phyloP scores from a whole-genome alignment of 768 basidiomycete species.

The Sporobolomyces phaffii region DNA sequence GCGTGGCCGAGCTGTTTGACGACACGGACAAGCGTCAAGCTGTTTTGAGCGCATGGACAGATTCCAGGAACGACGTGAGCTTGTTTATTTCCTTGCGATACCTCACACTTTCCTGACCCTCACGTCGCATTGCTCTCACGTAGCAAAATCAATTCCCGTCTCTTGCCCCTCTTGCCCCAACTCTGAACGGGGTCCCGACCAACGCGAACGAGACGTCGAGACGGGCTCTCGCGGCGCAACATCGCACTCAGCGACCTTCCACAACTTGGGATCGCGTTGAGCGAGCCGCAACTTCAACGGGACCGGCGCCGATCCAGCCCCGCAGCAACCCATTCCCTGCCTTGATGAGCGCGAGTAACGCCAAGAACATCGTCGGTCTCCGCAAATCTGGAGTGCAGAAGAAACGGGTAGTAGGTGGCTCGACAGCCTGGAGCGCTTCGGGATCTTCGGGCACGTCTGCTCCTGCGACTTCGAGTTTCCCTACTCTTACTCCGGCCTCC shows the following conservation, averaged over 20 bases:
- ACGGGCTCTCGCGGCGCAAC: constrained; percentile 21
- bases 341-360: constrained; percentile 25
- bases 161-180: constrained; percentile 26
- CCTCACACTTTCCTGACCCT: too few species aligned
- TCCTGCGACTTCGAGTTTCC: not conserved
- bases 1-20: constrained; percentile 69
- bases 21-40: constrained; percentile 77
- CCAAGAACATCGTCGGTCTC: constrained; percentile 18
- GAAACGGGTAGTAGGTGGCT: constrained; percentile 1
- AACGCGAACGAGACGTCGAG: not conserved
- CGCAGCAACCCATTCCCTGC: constrained; percentile 31
- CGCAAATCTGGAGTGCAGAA: constrained; percentile 10
- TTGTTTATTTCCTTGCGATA: not conserved
- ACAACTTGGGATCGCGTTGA: constrained; percentile 35
- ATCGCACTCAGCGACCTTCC: constrained; percentile 13
- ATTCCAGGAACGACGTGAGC: constrained; percentile 71
- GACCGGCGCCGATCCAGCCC: constrained; percentile 22
- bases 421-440: constrained; percentile 22
- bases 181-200: constrained; percentile 29
- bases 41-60: constrained; percentile 70
- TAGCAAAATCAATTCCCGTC: constrained; percentile 37
- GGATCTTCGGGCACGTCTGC: not conserved
- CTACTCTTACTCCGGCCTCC: not conserved
- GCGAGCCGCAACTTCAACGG: constrained; percentile 16
- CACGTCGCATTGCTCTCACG: too few species aligned